Percentiles rank a stretch among this genome's conserved stretches.
Evolutionary conservation across 306 rosid genomes (phyloP).

Genomic region (Comarum palustre): DNA sequence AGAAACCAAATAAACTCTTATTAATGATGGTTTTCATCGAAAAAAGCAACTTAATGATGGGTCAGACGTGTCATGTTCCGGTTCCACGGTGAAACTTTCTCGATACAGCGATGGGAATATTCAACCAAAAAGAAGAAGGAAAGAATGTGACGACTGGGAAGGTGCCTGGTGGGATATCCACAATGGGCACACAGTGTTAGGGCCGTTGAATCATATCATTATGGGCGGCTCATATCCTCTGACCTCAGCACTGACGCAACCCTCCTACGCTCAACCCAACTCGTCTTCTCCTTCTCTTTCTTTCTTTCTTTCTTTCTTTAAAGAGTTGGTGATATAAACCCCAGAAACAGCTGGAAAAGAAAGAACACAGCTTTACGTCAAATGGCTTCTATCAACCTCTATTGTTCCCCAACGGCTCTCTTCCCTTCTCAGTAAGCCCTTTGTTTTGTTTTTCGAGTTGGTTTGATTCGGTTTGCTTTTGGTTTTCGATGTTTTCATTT

Average conservation of each 20-base stretch:
- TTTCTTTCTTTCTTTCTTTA: not conserved
- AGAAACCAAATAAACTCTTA: no score
- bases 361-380: not conserved
- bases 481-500: not conserved
- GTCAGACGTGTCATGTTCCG: no score
- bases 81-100: no score
- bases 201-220: not conserved
- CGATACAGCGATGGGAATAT: not conserved
- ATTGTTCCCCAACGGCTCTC: constrained; percentile 22
- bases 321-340: not conserved
- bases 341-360: not conserved
- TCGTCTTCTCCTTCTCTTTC: not conserved
- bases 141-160: not conserved
- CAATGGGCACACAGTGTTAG: not conserved
- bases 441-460: not conserved
- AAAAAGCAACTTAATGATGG: no score
- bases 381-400: constrained; percentile 34
- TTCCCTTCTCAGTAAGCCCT: constrained; percentile 29
- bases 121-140: not conserved
- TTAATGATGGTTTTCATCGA: no score
- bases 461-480: not conserved
- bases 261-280: not conserved
- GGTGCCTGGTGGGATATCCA: not conserved
- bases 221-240: not conserved
- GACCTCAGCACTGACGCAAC: not conserved